Percentiles rank a stretch among this genome's conserved stretches.
Conservation (phyloP, 2,329 filamentous ascomycete species). For the Pestalotiopsis sp. region DNA sequence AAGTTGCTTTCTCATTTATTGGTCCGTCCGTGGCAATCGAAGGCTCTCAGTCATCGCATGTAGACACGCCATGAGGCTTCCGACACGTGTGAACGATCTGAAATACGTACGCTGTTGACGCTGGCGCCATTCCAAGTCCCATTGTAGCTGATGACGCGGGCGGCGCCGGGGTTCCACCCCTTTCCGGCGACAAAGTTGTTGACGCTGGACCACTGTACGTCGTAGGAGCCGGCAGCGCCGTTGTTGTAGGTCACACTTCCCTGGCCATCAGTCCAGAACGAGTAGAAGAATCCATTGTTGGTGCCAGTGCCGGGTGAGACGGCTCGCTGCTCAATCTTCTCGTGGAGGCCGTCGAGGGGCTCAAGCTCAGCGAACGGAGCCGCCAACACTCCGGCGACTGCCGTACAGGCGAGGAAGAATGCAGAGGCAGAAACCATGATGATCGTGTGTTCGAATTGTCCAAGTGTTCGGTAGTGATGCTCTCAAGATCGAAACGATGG, state of each 20-base stretch:
- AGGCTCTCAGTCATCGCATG: background rate
- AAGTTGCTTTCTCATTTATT: background rate
- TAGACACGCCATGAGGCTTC: background rate
- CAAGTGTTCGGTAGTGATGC: background rate
- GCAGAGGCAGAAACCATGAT: slow-evolving; percentile 28
- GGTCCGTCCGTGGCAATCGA: background rate
- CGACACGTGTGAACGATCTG: background rate
- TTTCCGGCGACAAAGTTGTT: slow-evolving; percentile 54
- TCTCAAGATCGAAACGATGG: background rate
- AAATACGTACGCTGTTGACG: slow-evolving; percentile 33
- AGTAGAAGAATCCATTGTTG: slow-evolving; percentile 63
- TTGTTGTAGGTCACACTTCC: slow-evolving; percentile 58
- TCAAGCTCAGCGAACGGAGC: slow-evolving; percentile 28
- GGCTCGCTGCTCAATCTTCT: slow-evolving; percentile 6
- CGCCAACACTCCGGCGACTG: slow-evolving; percentile 25
- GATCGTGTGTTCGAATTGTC: background rate
- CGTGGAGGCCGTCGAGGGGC: slow-evolving; percentile 17
- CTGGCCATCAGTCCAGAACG: slow-evolving; percentile 58
- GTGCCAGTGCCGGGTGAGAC: slow-evolving; percentile 29
- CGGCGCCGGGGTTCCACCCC: slow-evolving; percentile 45
- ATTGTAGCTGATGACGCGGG: slow-evolving; percentile 30
- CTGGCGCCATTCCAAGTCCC: slow-evolving; percentile 32
- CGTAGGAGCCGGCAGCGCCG: slow-evolving; percentile 51
- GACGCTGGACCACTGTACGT: slow-evolving; percentile 48
- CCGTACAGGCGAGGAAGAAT: slow-evolving; percentile 28